Conservation (phyloP, 2,329 filamentous ascomycete species). For the Huntiella moniliformis region DNA sequence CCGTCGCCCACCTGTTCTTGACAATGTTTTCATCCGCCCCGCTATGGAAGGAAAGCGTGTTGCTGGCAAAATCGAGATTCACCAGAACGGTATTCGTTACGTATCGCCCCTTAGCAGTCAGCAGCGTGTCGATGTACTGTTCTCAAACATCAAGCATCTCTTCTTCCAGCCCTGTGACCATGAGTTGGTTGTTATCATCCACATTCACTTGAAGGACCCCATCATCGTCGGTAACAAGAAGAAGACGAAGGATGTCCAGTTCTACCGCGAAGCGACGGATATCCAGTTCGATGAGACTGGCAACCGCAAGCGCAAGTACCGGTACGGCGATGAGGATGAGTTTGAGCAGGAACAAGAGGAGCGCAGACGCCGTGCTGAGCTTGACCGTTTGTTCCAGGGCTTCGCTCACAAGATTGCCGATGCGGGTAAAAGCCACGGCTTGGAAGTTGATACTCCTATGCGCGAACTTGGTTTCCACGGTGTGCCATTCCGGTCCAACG, state of each 20-base stretch:
- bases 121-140: conserved; percentile 79
- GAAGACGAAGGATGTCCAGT: conserved; percentile 97
- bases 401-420: conserved; percentile 97
- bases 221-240: conserved; percentile 95
- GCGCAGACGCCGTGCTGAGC: conserved; percentile 68
- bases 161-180: conserved; percentile 98
- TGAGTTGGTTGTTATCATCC: conserved; percentile 93
- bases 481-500: conserved; percentile 88
- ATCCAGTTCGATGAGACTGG: conserved; percentile 98
- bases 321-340: conserved; percentile 94
- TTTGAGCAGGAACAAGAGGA: conserved; percentile 98
- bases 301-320: conserved; percentile 92
- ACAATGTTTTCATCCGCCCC: conserved; percentile 89
- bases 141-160: conserved; percentile 94
- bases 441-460: conserved; percentile 92
- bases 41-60: conserved; percentile 94
- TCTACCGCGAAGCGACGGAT: conserved; percentile 92
- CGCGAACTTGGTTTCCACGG: conserved; percentile 92
- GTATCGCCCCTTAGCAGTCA: conserved; percentile 62
- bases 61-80: conserved; percentile 87
- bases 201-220: conserved; percentile 92
- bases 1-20: conserved; percentile 72
- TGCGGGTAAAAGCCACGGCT: conserved; percentile 72
- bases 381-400: conserved; percentile 87
- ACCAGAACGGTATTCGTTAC: conserved; percentile 97